phyloP scores from a whole-genome alignment of 1,284 basidiomycete genomes.

The Takashimella koratensis region DNA sequence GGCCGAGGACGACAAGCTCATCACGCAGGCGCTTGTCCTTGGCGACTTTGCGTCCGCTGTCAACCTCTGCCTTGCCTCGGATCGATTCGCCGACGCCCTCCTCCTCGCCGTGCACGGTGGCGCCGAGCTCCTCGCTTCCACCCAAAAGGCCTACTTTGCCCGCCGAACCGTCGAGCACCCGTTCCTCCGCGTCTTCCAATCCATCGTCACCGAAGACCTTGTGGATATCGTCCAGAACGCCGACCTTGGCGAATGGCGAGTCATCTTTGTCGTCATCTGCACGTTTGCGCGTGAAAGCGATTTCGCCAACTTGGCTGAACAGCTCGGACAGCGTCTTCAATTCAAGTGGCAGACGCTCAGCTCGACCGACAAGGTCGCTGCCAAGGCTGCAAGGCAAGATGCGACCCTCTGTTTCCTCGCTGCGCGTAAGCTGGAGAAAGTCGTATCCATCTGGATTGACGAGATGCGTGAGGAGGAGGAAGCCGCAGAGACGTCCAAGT shows the following conservation, averaged over 20 bases:
- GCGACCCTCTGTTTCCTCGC: conserved; percentile 91
- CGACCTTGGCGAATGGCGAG: conserved; percentile 90
- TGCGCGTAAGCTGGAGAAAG: conserved; percentile 79
- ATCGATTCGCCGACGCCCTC: conserved; percentile 91
- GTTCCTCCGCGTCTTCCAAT: conserved; percentile 92
- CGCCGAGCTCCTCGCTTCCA: conserved; percentile 78
- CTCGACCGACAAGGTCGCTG: conserved; percentile 54
- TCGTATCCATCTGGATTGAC: conserved; percentile 89
- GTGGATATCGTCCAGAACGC: conserved; percentile 93
- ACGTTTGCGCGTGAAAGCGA: conserved; percentile 86
- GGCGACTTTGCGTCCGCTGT: conserved; percentile 94
- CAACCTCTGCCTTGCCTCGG: conserved; percentile 80
- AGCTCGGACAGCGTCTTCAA: conserved; percentile 86
- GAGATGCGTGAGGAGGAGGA: conserved; percentile 86
- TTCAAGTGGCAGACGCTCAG: conserved; percentile 66
- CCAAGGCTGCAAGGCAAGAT: conserved; percentile 70
- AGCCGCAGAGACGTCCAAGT: conserved; percentile 54
- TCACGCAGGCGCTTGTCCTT: conserved; percentile 89
- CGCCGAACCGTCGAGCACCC: conserved; percentile 70
- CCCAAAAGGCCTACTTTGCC: conserved; percentile 93
- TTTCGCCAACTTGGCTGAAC: conserved; percentile 81
- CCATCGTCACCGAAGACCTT: conserved; percentile 88
- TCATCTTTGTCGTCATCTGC: conserved; percentile 94
- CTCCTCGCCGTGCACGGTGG: conserved; percentile 89
- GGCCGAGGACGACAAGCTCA: conserved; percentile 78